Evolutionary conservation across 441 rosid species (phyloP).

Genomic region (Aleurites moluccanus): DNA sequence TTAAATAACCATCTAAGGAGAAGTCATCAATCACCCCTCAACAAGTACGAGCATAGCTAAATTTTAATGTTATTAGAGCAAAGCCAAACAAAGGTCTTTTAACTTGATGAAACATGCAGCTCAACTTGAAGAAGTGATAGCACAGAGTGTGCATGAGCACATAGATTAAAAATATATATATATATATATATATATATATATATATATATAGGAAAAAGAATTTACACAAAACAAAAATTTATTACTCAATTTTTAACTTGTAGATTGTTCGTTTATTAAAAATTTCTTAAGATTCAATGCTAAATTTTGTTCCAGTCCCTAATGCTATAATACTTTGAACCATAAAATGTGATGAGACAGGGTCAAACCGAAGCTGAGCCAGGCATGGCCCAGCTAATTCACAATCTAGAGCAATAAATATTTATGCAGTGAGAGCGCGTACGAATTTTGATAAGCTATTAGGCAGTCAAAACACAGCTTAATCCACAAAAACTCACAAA

Average conservation of each 20-base stretch:
- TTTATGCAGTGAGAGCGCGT: background rate
- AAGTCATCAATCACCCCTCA: slow-evolving; percentile 21
- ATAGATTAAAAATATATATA: no score
- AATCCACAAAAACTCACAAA: background rate
- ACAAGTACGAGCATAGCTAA: slow-evolving; percentile 3
- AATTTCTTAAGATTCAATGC: background rate
- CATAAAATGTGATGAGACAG: background rate
- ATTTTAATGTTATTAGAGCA: slow-evolving; percentile 12
- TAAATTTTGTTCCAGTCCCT: no score
- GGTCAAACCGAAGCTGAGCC: background rate
- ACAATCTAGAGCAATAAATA: background rate
- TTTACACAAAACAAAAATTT: background rate
- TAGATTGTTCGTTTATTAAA: background rate
- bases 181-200: background rate
- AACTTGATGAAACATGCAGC: background rate
- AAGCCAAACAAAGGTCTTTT: slow-evolving; percentile 8
- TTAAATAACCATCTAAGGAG: slow-evolving; percentile 16
- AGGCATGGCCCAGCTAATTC: background rate
- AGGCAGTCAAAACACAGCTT: background rate
- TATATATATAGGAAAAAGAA: background rate
- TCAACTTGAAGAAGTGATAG: slow-evolving; percentile 5
- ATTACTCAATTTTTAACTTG: background rate
- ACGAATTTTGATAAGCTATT: background rate
- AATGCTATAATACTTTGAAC: background rate
- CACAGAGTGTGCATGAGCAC: background rate